phyloP scores from a whole-genome alignment of 495 filamentous ascomycete species.

The Cercophora samala region DNA sequence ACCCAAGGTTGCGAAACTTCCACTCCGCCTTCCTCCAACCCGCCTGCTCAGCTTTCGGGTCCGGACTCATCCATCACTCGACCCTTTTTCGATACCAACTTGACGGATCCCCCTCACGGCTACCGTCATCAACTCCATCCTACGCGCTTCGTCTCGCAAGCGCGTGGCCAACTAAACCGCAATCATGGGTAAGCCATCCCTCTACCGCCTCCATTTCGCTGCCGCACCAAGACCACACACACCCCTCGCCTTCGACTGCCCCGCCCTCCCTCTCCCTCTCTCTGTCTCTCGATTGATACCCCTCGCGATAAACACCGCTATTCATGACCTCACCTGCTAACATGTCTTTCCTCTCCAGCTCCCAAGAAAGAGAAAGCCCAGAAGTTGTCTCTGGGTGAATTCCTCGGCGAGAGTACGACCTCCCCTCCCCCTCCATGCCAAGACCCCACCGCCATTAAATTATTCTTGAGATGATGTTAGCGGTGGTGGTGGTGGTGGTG shows the following conservation, averaged over 20 bases:
- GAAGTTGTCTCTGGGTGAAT: slow-evolving; percentile 91
- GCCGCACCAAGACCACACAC: slow-evolving; percentile 11
- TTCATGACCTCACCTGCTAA: slow-evolving; percentile 10
- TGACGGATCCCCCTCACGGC: neutral
- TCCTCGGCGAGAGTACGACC: slow-evolving; percentile 66
- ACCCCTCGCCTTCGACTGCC: slow-evolving; percentile 18
- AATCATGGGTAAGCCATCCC: slow-evolving; percentile 78
- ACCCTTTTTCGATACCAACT: slow-evolving; percentile 10
- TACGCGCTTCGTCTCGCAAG: slow-evolving; percentile 48
- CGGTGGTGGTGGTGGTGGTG: neutral
- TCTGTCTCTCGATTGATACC: neutral
- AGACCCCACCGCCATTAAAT: slow-evolving; percentile 17
- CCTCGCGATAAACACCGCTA: neutral
- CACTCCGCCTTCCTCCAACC: slow-evolving; percentile 5
- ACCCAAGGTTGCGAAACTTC: slow-evolving; percentile 15
- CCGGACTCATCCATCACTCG: slow-evolving; percentile 2
- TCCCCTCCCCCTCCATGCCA: slow-evolving; percentile 27
- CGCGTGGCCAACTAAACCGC: slow-evolving; percentile 53
- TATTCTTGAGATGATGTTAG: neutral
- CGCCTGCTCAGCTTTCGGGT: neutral
- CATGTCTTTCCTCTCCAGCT: slow-evolving; percentile 51
- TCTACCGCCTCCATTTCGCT: slow-evolving; percentile 14
- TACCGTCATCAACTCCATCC: slow-evolving; percentile 25
- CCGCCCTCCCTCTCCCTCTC: too few species aligned
- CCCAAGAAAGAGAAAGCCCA: slow-evolving; percentile 82